Conservation (phyloP, 208 protist species). For the Acanthamoeba healyi region DNA sequence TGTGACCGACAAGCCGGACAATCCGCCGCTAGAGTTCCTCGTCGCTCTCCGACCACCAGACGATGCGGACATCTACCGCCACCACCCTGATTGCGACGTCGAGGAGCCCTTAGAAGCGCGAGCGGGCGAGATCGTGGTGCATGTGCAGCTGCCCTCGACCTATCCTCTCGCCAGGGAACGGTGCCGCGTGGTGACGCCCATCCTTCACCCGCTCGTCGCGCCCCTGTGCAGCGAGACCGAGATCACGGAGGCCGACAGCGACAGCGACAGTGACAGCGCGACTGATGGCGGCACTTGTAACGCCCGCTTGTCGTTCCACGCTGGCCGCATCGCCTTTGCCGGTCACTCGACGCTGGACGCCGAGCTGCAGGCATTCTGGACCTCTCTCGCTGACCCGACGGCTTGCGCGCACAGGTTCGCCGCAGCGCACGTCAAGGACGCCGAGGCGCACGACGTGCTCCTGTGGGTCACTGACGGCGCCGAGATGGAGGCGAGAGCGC, state of each 20-base stretch:
- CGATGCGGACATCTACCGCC: not conserved
- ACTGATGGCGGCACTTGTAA: not conserved
- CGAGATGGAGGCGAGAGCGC: not conserved
- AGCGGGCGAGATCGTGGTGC: not conserved
- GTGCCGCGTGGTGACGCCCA: constrained; percentile 4
- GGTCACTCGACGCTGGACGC: not conserved
- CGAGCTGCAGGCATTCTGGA: not conserved
- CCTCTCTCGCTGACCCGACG: not conserved
- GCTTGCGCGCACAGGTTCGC: not conserved
- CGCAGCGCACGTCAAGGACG: not conserved
- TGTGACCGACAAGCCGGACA: not conserved
- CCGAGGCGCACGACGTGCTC: not conserved
- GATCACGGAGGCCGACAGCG: not conserved
- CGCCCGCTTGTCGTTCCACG: not conserved
- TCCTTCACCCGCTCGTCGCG: not conserved
- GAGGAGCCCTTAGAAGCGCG: not conserved
- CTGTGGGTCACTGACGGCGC: not conserved
- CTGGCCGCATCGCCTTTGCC: not conserved
- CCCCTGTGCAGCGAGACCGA: not conserved
- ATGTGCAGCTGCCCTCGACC: not conserved
- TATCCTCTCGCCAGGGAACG: not conserved
- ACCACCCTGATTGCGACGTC: not conserved
- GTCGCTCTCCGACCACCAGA: not conserved
- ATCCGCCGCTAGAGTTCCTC: constrained; percentile 9
- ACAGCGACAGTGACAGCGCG: not conserved